Conservation (phyloP, 2,329 filamentous ascomycete species). For the Hymenoscyphus occultus region DNA sequence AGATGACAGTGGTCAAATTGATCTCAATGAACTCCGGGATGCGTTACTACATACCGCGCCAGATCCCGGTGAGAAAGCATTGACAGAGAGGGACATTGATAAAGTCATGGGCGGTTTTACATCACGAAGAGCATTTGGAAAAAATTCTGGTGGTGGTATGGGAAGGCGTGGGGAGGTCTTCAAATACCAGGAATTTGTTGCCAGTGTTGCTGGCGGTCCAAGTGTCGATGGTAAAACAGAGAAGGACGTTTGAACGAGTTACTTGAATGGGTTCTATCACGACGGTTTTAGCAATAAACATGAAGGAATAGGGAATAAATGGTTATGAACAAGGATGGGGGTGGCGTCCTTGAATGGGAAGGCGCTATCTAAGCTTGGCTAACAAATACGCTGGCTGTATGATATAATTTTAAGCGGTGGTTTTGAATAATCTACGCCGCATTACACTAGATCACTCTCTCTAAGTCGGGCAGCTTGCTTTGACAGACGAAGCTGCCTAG, state of each 20-base stretch:
- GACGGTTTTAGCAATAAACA: background rate
- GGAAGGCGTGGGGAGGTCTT: constrained; percentile 80
- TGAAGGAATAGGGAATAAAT: background rate
- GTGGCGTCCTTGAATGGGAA: background rate
- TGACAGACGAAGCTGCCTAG: too few relatives aligned
- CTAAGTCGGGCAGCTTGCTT: too few relatives aligned
- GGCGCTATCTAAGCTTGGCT: background rate
- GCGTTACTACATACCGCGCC: constrained; percentile 79
- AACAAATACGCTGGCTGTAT: background rate
- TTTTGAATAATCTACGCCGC: too few relatives aligned
- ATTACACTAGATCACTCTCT: too few relatives aligned
- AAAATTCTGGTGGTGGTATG: constrained; percentile 47
- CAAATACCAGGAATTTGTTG: constrained; percentile 87
- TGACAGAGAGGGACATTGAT: constrained; percentile 76
- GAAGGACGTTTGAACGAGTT: background rate
- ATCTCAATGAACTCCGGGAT: constrained; percentile 76
- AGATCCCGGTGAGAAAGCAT: constrained; percentile 61
- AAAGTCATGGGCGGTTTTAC: constrained; percentile 85
- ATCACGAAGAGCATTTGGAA: constrained; percentile 77
- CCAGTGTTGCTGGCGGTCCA: constrained; percentile 32
- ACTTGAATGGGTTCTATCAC: background rate
- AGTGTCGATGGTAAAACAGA: constrained; percentile 26
- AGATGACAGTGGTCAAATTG: constrained; percentile 90
- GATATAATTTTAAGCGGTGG: too few relatives aligned
- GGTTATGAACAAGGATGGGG: background rate